Evolutionary conservation across 192 early-diverging fungal genomes (phyloP).

Genomic region (Thoreauomyces humboldtii): DNA sequence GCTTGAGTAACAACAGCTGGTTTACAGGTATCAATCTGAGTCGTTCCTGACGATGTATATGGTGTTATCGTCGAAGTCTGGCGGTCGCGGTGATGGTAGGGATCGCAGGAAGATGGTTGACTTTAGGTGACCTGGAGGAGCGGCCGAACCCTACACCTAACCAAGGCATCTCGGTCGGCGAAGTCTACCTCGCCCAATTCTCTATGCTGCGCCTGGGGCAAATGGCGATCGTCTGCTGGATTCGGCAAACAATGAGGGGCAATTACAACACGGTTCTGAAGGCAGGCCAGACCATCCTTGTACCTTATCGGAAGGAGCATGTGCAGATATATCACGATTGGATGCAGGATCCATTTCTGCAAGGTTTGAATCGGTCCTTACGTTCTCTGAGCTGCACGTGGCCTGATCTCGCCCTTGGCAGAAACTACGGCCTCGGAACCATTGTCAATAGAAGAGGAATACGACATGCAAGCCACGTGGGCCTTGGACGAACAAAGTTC

Average conservation of each 20-base stretch:
- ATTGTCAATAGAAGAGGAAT: conserved; percentile 88
- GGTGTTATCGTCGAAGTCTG: no score
- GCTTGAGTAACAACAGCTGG: no score
- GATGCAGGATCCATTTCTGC: conserved; percentile 89
- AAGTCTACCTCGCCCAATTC: no score
- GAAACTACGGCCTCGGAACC: conserved; percentile 97
- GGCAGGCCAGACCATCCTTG: conserved; percentile 63
- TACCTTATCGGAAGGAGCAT: conserved; percentile 85
- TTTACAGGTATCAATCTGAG: no score
- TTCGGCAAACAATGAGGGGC: conserved; percentile 27
- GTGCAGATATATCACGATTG: conserved; percentile 89
- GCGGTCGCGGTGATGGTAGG: no score
- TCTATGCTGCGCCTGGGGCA: no score
- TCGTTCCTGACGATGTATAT: no score
- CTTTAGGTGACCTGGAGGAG: no score
- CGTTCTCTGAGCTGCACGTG: neutral
- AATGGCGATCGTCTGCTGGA: no score
- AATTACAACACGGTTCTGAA: conserved; percentile 21
- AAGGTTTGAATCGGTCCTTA: conserved; percentile 45
- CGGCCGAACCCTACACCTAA: no score
- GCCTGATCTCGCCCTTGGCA: conserved; percentile 25
- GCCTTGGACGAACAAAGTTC: conserved; percentile 74
- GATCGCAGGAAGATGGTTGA: no score
- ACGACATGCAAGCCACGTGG: conserved; percentile 92
- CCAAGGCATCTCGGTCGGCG: no score